Base-by-base conservation (phyloP, 1,284 basidiomycete species). In the Stereum hirsutum region DNA sequence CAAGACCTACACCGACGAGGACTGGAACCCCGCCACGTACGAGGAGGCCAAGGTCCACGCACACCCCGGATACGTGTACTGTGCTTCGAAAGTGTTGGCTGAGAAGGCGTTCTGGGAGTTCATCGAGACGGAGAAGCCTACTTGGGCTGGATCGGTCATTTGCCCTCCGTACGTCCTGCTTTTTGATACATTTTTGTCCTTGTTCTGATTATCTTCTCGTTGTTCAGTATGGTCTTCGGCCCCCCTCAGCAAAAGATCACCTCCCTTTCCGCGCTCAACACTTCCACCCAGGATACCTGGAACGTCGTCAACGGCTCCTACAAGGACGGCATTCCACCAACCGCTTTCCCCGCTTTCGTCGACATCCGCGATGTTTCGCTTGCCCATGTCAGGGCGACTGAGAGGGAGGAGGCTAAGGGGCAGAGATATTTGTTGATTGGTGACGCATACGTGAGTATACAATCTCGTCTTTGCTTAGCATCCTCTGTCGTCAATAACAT, bases 291-390 rank as follows among this genome's bases (percentile, higher is more conserved):
- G 20, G 17, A 36, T 21, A 14, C 21, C 20, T 36, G n/a, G 34
- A 36, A 21, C 34, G 23, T 20, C 17, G 34, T 20, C 15, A 36
- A 19, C 11, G n/a, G 17, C 7, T 19, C 34, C 6, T 21, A 17
- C 14, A 36, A 20, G n/a, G 20, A 12, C 34, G 20, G 34, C 11
- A 20, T 36, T n/a, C 34, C 34, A 12, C 17, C 20, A 14, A 21
- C 23, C 6, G 34, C 17, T 12, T 36, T 20, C 10, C 34, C n/a
- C 23, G 34, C 23, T 20, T 36, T 15, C 19, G 34, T 36, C n/a
- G 34, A 36, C 34, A 19, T 20, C 34, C 34, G 34, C 34, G 34
- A 36, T 36, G 19, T 36, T 36, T 14, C 34, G 19, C 34, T 36
- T 20, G 34, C 34, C 12, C 34, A 21, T 20, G 34, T 36, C 20